Evolutionary conservation across 1,284 basidiomycete genomes (phyloP), one percentile per base, ranked within the genome.

Genomic region (Austroboletus rostrupii): DNA sequence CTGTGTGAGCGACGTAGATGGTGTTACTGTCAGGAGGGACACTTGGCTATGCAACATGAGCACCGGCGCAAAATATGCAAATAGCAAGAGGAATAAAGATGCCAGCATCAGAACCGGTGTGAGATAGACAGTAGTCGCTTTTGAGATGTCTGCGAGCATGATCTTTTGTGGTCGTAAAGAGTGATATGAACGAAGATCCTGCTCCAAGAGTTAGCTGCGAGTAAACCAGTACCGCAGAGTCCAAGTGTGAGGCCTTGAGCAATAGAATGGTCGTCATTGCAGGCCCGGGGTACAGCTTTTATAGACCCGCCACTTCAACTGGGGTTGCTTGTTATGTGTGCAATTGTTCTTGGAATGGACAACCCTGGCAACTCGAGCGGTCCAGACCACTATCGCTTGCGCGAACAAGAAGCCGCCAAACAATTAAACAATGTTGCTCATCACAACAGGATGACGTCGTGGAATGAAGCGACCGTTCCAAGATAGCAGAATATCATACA

Each of bases 71-170:
- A 87, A 68, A 55, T 79, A 87, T 1, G 81, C 77, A 57, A 90
- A 80, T 5, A 87, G 61, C 10, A 79, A 72, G 40, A 90, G 78
- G 39, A 90, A 57, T 43, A 85, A 70, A 13, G 85, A 77, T 10
- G 85, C 80, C 36, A 88, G 69, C 50, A 80, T 75, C 50, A 90
- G 69, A 10, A 87, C 23, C 23, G 86, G 86, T 3, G 86, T 76
- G 49, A 90, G 75, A 61, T 86, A 88, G 50, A 87, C 72, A 44
- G 77, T 83, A 60, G 81, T 73, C 48, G 78, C 78, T 74, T 83
- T 88, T 13, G 85, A 83, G 45, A 89, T 74, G 59, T 80, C 77
- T 54, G 80, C 72, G 60, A 90, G 83, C 61, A 54, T 77, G 40
- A 38, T 31, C n/a, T 47, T 49, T 28, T 42, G 29, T 21, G 42